These are phyloP conservation scores for Neotropicomus parvogracilis DNA, from an alignment of 1,284 basidiomycete species.

Conservation along the genomic window DNA sequence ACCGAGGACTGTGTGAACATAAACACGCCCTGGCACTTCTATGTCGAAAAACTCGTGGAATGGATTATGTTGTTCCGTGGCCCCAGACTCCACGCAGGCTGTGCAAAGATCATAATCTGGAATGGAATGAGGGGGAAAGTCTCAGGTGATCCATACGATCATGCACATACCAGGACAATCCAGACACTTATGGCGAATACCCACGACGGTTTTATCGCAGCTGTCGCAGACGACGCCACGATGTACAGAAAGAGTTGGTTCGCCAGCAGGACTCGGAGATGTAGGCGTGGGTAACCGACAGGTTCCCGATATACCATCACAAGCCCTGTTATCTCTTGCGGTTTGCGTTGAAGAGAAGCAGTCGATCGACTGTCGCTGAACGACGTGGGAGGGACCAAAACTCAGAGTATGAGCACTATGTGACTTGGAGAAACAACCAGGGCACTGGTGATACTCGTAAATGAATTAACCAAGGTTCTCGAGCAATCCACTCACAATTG, in stretches of 20 bases:
- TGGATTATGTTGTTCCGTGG: conserved; percentile 48
- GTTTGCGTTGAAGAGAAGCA: conserved; percentile 2
- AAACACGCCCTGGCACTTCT: conserved; percentile 56
- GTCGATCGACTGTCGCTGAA: conserved; percentile 16
- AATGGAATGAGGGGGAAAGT: conserved; percentile 1
- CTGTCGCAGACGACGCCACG: conserved; percentile 38
- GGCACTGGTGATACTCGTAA: conserved; percentile 23
- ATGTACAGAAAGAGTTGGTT: conserved; percentile 16
- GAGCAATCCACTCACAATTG: conserved; percentile 36
- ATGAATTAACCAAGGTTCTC: conserved; percentile 15
- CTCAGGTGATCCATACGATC: background rate
- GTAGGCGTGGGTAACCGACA: background rate
- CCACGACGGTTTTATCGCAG: conserved; percentile 53
- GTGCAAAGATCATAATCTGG: conserved; percentile 72
- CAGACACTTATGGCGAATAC: conserved; percentile 69
- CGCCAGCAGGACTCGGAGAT: background rate
- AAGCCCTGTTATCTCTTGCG: background rate
- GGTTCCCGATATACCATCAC: background rate
- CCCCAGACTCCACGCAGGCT: conserved; percentile 45
- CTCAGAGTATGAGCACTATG: conserved; percentile 28
- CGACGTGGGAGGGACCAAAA: conserved; percentile 31
- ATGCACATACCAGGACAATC: conserved; percentile 57
- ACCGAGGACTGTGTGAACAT: conserved; percentile 56
- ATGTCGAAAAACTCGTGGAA: conserved; percentile 71
- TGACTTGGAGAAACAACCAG: conserved; percentile 30